Evolutionary conservation across 1,139 yeast species (phyloP).

Genomic region (Candida glucosophila): DNA sequence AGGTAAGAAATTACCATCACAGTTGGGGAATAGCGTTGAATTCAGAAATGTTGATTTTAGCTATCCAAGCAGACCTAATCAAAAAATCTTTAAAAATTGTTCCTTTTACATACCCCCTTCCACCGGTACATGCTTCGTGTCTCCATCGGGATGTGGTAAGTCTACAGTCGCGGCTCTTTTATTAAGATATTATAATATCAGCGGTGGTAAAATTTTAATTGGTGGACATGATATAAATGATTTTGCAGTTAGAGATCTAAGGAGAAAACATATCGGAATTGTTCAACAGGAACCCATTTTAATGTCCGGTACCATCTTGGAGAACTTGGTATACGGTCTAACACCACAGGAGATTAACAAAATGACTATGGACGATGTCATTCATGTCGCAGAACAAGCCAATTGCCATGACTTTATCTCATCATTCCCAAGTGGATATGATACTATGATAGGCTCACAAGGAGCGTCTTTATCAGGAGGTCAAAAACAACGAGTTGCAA

Average conservation of each 20-base stretch:
- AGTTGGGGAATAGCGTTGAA: constrained; percentile 45
- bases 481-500: constrained; percentile 82
- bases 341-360: constrained; percentile 40
- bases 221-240: constrained; percentile 59
- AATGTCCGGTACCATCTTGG: constrained; percentile 70
- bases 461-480: constrained; percentile 73
- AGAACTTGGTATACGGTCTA: constrained; percentile 72
- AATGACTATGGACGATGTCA: constrained; percentile 33
- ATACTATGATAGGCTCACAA: constrained; percentile 45
- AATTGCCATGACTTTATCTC: constrained; percentile 48
- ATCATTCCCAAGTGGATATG: constrained; percentile 44
- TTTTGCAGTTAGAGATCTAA: constrained; percentile 63
- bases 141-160: constrained; percentile 90
- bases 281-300: constrained; percentile 87
- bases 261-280: constrained; percentile 63
- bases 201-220: constrained; percentile 50
- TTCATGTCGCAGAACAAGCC: constrained; percentile 39
- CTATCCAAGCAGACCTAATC: constrained; percentile 86
- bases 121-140: constrained; percentile 81
- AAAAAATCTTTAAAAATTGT: constrained; percentile 58
- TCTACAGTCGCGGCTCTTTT: constrained; percentile 73
- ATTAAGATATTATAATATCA: constrained; percentile 56
- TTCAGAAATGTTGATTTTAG: constrained; percentile 63
- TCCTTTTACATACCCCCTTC: constrained; percentile 55
- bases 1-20: constrained; percentile 35